Conservation (phyloP, 805 yeast species). For the Candida easanensis region DNA sequence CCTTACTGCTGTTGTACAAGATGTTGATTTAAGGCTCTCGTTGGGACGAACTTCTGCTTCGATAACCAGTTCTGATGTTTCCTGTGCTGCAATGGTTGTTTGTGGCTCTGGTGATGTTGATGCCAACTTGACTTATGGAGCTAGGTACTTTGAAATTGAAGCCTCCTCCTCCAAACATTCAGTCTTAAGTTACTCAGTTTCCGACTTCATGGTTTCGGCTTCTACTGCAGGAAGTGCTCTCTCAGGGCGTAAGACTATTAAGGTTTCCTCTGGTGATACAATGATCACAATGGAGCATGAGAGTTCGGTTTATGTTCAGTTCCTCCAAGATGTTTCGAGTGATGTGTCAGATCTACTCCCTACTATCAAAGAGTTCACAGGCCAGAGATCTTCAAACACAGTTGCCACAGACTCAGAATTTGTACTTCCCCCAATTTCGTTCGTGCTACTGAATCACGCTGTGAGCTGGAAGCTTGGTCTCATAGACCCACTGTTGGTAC, state of each 20-base stretch:
- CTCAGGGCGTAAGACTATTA: constrained; percentile 4
- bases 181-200: constrained; percentile 12
- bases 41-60: constrained; percentile 6
- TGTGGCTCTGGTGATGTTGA: neutral
- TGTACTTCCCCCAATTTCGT: constrained; percentile 3
- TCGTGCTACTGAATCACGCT: constrained; percentile 1
- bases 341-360: constrained; percentile 4
- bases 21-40: constrained; percentile 11
- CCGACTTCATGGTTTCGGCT: constrained; percentile 6
- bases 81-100: constrained; percentile 1
- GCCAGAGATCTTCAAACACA: neutral
- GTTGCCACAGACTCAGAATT: neutral
- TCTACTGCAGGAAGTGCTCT: constrained; percentile 1
- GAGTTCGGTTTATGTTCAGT: constrained; percentile 4
- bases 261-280: constrained; percentile 6
- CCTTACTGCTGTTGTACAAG: constrained; percentile 8
- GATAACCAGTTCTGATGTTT: constrained; percentile 10
- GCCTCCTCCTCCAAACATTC: constrained; percentile 9
- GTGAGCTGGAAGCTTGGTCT: constrained; percentile 14
- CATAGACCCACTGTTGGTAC: constrained; percentile 10
- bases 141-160: constrained; percentile 16
- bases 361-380: neutral
- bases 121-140: constrained; percentile 6
- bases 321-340: constrained; percentile 2
- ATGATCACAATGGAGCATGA: constrained; percentile 10